Conservation (phyloP, 139 green algal genomes). For the Chlorella ohadii region DNA sequence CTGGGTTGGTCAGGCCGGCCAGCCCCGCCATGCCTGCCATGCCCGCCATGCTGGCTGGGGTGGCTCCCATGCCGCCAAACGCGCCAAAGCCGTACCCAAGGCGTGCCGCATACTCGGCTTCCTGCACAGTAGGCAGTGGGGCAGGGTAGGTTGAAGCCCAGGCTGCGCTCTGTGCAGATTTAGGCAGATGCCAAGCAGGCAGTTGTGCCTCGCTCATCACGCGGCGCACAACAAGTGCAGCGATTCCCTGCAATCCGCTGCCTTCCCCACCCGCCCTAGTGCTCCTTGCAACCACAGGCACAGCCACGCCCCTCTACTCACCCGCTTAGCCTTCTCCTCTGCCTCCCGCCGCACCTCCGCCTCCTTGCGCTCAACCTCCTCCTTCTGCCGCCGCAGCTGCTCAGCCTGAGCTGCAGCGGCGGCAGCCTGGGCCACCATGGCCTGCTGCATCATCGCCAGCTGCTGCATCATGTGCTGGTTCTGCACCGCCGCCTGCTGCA, state of each 20-base stretch:
- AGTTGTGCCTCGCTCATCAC: too few relatives aligned
- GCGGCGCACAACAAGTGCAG: too few relatives aligned
- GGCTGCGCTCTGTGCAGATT: too few relatives aligned
- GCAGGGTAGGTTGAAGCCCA: too few relatives aligned
- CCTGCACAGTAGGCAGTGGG: neutral
- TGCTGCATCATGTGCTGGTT: conserved; percentile 29
- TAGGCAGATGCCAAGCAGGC: too few relatives aligned
- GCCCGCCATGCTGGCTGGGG: neutral
- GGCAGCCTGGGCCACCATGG: neutral
- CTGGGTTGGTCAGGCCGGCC: neutral
- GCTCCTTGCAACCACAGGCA: too few relatives aligned
- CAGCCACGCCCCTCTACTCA: neutral
- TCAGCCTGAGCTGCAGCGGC: neutral
- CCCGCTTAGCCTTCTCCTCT: conserved; percentile 3
- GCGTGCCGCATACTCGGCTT: conserved; percentile 12
- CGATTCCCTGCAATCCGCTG: too few relatives aligned
- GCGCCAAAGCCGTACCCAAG: conserved; percentile 10
- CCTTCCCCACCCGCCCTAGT: too few relatives aligned
- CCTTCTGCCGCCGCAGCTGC: conserved; percentile 15
- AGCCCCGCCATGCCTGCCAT: conserved; percentile 10
- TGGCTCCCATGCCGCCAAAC: conserved; percentile 14
- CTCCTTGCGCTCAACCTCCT: conserved; percentile 18
- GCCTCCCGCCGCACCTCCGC: neutral
- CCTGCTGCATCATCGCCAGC: conserved; percentile 32
- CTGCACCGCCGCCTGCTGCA: conserved; percentile 21